Evolutionary conservation across 805 yeast genomes (phyloP).

Genomic region (Candida yuanshanica): DNA sequence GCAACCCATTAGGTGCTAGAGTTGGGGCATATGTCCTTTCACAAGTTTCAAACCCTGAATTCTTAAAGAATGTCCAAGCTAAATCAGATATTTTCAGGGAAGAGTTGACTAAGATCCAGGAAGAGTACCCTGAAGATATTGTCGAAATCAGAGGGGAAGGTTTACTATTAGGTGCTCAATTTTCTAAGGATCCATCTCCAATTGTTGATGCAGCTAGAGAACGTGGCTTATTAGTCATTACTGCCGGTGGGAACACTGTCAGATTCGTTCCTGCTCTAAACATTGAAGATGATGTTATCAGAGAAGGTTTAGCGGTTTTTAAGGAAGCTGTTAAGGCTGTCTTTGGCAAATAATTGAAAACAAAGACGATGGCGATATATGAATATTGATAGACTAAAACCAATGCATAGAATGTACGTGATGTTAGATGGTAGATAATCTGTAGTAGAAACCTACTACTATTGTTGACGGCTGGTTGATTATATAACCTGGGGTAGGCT

Average conservation of each 20-base stretch:
- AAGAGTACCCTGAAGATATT: constrained; percentile 55
- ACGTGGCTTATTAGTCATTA: constrained; percentile 74
- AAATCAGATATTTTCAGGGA: constrained; percentile 54
- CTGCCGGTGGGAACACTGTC: constrained; percentile 88
- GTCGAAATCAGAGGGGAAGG: constrained; percentile 84
- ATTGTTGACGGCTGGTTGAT: too few species aligned
- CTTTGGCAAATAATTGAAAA: constrained; percentile 3
- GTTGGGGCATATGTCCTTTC: constrained; percentile 74
- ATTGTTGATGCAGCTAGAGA: constrained; percentile 70
- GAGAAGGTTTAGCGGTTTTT: constrained; percentile 67
- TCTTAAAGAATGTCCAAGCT: constrained; percentile 52
- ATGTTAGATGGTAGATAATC: too few species aligned
- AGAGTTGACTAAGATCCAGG: constrained; percentile 44
- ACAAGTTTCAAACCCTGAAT: constrained; percentile 53
- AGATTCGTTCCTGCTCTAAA: constrained; percentile 91
- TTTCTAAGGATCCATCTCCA: constrained; percentile 53
- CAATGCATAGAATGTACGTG: too few species aligned
- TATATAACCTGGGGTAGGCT: too few species aligned
- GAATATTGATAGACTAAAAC: too few species aligned
- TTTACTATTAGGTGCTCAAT: constrained; percentile 77
- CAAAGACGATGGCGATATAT: too few species aligned
- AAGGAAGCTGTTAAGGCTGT: constrained; percentile 44
- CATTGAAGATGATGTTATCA: constrained; percentile 62
- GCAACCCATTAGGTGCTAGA: constrained; percentile 87
- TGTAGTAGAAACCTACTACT: too few species aligned